Conservation (phyloP, 805 yeast species). For the Saccharomycopsis microspora region DNA sequence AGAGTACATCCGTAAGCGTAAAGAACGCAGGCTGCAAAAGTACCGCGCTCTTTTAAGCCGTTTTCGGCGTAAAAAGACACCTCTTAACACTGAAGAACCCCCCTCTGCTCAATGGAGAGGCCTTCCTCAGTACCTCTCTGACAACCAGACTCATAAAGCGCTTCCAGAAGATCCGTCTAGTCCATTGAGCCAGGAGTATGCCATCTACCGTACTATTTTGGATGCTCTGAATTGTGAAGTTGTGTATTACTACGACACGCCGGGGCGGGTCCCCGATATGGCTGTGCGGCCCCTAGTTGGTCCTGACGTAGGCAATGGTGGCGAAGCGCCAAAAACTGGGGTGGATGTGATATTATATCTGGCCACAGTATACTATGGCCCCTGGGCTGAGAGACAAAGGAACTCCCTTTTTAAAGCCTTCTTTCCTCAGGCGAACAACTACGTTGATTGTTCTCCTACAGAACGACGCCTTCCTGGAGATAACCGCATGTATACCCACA, state of each 20-base stretch:
- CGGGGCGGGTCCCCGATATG: conserved; percentile 41
- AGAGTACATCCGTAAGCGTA: conserved; percentile 16
- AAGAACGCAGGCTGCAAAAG: conserved; percentile 11
- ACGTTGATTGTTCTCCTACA: conserved; percentile 41
- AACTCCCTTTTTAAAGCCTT: conserved; percentile 50
- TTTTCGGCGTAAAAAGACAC: conserved; percentile 13
- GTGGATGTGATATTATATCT: conserved; percentile 45
- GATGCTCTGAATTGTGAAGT: conserved; percentile 47
- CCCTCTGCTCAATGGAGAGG: conserved; percentile 53
- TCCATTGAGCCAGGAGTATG: conserved; percentile 51
- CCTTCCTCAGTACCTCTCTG: conserved; percentile 51
- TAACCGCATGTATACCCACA: conserved; percentile 42
- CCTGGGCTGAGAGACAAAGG: conserved; percentile 91
- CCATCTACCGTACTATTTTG: conserved; percentile 59
- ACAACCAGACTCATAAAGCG: conserved; percentile 23
- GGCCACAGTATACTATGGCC: conserved; percentile 75
- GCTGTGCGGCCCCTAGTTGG: conserved; percentile 24
- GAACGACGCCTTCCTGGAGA: conserved; percentile 36
- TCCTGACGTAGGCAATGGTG: conserved; percentile 49
- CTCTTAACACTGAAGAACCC: background rate
- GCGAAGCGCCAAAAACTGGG: conserved; percentile 49
- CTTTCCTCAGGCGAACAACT: conserved; percentile 43
- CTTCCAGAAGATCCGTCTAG: conserved; percentile 15
- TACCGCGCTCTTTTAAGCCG: conserved; percentile 17
- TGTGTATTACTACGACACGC: conserved; percentile 57